Conservation (phyloP, 164 flowering plant genomes). For the Akebia trifoliata region DNA sequence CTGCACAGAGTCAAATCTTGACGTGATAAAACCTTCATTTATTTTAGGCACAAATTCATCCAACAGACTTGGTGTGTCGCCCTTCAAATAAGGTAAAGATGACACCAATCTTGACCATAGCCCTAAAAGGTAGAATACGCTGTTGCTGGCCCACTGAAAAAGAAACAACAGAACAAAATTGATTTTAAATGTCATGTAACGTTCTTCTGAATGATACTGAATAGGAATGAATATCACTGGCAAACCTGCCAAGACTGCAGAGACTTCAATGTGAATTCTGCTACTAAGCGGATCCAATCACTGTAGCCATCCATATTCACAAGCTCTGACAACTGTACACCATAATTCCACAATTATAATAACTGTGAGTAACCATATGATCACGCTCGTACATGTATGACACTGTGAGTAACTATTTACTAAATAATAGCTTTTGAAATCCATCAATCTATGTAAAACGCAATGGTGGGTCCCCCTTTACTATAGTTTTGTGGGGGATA, state of each 20-base stretch:
- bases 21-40: conserved; percentile 88
- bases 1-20: conserved; percentile 94
- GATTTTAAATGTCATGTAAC: not conserved
- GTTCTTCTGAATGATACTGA: no score
- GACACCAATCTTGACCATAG: conserved; percentile 95
- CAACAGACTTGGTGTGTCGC: conserved; percentile 83
- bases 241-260: conserved; percentile 96
- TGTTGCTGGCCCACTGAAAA: conserved; percentile 97
- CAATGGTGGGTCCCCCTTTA: no score
- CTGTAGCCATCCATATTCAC: conserved; percentile 92
- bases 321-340: conserved; percentile 94
- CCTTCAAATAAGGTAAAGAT: conserved; percentile 93
- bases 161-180: conserved; percentile 6
- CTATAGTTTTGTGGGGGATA: no score
- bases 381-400: not conserved
- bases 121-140: conserved; percentile 93
- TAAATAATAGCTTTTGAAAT: no score
- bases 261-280: conserved; percentile 87
- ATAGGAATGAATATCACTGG: conserved; percentile 5
- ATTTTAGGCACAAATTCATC: conserved; percentile 97
- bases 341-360: conserved; percentile 7
- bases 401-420: no score
- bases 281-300: conserved; percentile 94
- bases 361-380: not conserved
- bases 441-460: no score